These are phyloP conservation scores for Cryptococcus wingfieldii DNA, from an alignment of 1,284 basidiomycete species.

Conservation along the genomic window DNA sequence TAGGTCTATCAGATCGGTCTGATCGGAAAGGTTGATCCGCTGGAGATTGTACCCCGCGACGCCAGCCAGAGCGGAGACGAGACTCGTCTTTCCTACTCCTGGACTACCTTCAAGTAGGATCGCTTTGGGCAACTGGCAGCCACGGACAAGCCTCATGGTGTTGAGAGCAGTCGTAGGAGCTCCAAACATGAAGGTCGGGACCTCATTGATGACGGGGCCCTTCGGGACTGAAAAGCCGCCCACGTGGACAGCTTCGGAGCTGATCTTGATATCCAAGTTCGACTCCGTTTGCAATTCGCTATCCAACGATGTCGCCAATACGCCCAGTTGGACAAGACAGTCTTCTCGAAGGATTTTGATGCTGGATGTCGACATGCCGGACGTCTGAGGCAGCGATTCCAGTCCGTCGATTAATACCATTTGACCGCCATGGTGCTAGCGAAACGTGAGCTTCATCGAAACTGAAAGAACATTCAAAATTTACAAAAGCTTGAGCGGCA, in stretches of 20 bases:
- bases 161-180: constrained; percentile 88
- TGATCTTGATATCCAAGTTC: constrained; percentile 20
- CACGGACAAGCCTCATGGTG: constrained; percentile 82
- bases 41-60: constrained; percentile 73
- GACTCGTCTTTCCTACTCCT: constrained; percentile 97
- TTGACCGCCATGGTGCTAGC: constrained; percentile 76
- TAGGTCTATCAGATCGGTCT: constrained; percentile 93
- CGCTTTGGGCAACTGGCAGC: constrained; percentile 84
- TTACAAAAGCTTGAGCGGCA: constrained; percentile 64
- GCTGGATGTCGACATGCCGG: constrained; percentile 37
- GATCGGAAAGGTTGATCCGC: constrained; percentile 98
- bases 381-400: constrained; percentile 66
- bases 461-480: constrained; percentile 41
- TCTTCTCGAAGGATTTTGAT: constrained; percentile 37
- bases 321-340: constrained; percentile 33
- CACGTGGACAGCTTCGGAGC: constrained; percentile 54
- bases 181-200: constrained; percentile 66
- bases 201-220: constrained; percentile 52
- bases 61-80: constrained; percentile 82
- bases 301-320: constrained; percentile 20
- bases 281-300: constrained; percentile 1
- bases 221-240: constrained; percentile 71
- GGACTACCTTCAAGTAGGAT: constrained; percentile 96
- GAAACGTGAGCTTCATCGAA: not conserved
- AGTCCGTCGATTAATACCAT: constrained; percentile 84